phyloP scores from a whole-genome alignment of 495 filamentous ascomycete species.

The Symbiotaphrina buchneri region DNA sequence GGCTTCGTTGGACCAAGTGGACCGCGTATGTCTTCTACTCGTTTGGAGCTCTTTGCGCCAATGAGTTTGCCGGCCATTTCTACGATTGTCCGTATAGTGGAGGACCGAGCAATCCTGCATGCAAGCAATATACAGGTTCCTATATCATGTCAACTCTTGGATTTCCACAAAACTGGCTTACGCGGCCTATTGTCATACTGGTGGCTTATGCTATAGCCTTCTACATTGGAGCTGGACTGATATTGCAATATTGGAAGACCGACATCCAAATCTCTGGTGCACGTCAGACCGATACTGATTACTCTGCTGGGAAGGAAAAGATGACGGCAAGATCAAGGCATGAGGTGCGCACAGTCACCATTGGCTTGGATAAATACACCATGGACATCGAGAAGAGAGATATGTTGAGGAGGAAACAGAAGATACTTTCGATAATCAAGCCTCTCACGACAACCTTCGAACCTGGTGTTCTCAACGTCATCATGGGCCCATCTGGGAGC shows the following conservation, averaged over 20 bases:
- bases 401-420: slow-evolving; percentile 15
- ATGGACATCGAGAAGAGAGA: slow-evolving; percentile 37
- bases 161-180: slow-evolving; percentile 36
- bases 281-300: slow-evolving; percentile 27
- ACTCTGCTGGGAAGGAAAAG: slow-evolving; percentile 36
- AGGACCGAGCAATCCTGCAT: slow-evolving; percentile 29
- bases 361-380: slow-evolving; percentile 34
- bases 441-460: slow-evolving; percentile 37
- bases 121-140: slow-evolving; percentile 38
- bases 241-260: slow-evolving; percentile 31
- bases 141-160: slow-evolving; percentile 44
- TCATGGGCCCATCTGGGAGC: slow-evolving; percentile 57
- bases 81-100: slow-evolving; percentile 44
- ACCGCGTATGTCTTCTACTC: slow-evolving; percentile 32
- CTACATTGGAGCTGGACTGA: slow-evolving; percentile 26
- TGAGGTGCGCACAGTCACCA: slow-evolving; percentile 30
- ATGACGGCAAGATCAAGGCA: slow-evolving; percentile 23
- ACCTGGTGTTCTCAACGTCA: slow-evolving; percentile 41
- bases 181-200: slow-evolving; percentile 34
- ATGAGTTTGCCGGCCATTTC: slow-evolving; percentile 44
- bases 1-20: slow-evolving; percentile 50
- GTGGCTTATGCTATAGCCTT: slow-evolving; percentile 33
- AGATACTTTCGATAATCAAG: slow-evolving; percentile 33
- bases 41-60: slow-evolving; percentile 40
- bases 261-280: slow-evolving; percentile 37